Percentiles rank a stretch among this genome's conserved stretches.
These are phyloP conservation scores for Parascedosporium putredinis DNA, from an alignment of 2,329 filamentous ascomycete species.

Conservation along the genomic window DNA sequence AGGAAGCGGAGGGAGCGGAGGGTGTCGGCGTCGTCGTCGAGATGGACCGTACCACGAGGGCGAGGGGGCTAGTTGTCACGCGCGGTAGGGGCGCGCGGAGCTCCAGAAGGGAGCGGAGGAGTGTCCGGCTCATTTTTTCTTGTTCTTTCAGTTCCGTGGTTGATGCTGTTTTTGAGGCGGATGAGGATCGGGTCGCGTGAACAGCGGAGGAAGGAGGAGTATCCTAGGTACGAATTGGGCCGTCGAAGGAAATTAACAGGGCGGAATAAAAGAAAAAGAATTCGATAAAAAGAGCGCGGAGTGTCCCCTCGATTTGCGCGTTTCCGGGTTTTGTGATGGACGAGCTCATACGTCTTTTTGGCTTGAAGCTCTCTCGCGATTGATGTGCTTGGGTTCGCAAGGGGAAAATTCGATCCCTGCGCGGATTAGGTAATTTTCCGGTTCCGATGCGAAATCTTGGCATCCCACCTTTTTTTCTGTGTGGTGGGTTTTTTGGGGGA, in stretches of 20 bases:
- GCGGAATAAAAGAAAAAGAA: no score
- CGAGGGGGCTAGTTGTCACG: slow-evolving; percentile 23
- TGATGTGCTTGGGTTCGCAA: no score
- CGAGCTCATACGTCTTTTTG: no score
- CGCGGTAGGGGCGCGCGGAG: slow-evolving; percentile 32
- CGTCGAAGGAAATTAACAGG: no score
- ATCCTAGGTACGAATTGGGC: no score
- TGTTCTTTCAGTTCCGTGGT: neutral
- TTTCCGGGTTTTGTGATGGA: neutral
- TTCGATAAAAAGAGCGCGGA: no score
- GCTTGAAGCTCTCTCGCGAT: neutral
- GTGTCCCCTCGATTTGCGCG: no score
- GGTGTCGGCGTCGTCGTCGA: slow-evolving; percentile 26
- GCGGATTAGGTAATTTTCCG: neutral
- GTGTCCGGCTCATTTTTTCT: slow-evolving; percentile 42
- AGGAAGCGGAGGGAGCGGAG: slow-evolving; percentile 17
- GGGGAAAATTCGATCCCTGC: neutral
- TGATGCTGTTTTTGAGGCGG: no score
- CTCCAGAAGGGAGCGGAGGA: slow-evolving; percentile 55
- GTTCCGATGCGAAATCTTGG: neutral
- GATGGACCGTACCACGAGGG: slow-evolving; percentile 32
- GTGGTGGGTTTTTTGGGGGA: no score
- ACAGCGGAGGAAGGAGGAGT: no score
- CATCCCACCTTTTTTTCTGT: slow-evolving; percentile 3
- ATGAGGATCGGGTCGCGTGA: no score